Base-by-base conservation (phyloP, 2,329 filamentous ascomycete genomes). In the Aulographum hederae region DNA sequence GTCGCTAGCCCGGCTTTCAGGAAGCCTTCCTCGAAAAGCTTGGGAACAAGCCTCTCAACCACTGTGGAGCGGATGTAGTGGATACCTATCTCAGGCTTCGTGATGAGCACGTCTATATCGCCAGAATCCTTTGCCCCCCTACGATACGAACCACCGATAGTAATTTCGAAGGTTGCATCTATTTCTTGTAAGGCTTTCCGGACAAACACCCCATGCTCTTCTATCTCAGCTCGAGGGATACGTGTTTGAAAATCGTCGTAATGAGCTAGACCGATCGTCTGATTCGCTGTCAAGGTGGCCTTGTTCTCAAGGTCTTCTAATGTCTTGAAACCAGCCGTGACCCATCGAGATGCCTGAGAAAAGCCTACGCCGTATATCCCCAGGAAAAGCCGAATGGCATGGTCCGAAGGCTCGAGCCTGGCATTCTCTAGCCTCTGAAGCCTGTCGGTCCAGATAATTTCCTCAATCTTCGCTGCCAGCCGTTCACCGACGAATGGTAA, bases 51-150 rank as follows among this genome's bases (percentile, higher is more conserved):
- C 2, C 48, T 52, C 6, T 72, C 59, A 15, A 89, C 58, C 31
- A 73, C 56, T 31, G 82, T 63, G 1, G 60, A 60, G 2, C 65
- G 58, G 1, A 93, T 61, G 3, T 78, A 62, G 1, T 57, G 51
- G 4, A 66, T 51, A 1, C 58, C 56, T 0, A 74, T 75, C 1
- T 62, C 60, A 0, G 65, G 57, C 44, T 76, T 77, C 2, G 80
- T 91, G 38, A 94, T 66, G 37, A 95, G 69, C 26, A 86, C 61
- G 49, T 94, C 86, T 34, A 94, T 77, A 46, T 94, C 86, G 3
- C 80, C 73, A 5, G 73, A 89, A 32, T 66, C 67, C 18, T 64
- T 52, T 3, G 79, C 69, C 13, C 86, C 85, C 18, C 86, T 71
- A 16, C 86, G 71, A 48, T 91, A 94, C 35, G 80, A 91, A 1